Percentiles rank a stretch among this genome's conserved stretches.
phyloP scores from a whole-genome alignment of 495 filamentous ascomycete genomes.

The Penicillium maclennaniae region DNA sequence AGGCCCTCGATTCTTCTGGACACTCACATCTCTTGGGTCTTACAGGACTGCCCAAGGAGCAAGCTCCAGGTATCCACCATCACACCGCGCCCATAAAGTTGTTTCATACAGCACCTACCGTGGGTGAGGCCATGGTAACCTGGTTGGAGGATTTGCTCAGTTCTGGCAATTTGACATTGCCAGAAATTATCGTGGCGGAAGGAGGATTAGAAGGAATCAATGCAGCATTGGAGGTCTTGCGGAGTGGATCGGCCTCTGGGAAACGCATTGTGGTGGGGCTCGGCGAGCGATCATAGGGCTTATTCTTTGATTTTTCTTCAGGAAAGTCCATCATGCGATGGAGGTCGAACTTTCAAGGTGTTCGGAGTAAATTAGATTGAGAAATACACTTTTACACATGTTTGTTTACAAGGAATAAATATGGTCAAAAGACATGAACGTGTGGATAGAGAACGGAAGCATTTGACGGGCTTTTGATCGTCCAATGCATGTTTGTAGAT shows the following conservation, averaged over 20 bases:
- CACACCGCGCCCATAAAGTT: slow-evolving; percentile 67
- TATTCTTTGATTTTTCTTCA: background rate
- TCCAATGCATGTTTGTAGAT: too few species aligned
- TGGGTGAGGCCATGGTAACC: slow-evolving; percentile 52
- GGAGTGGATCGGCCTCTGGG: slow-evolving; percentile 53
- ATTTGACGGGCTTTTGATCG: too few species aligned
- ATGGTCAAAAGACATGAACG: background rate
- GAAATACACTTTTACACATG: background rate
- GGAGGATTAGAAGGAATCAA: slow-evolving; percentile 61
- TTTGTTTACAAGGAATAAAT: background rate
- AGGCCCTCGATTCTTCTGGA: slow-evolving; percentile 35
- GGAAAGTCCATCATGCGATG: too few species aligned
- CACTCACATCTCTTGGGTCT: slow-evolving; percentile 59
- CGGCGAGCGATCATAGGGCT: slow-evolving; percentile 6
- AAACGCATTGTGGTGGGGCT: slow-evolving; percentile 57
- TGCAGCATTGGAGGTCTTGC: slow-evolving; percentile 54
- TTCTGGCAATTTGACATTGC: slow-evolving; percentile 43
- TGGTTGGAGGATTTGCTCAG: slow-evolving; percentile 60
- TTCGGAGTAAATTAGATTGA: background rate
- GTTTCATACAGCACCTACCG: slow-evolving; percentile 56
- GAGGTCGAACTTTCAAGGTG: background rate
- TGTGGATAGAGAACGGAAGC: too few species aligned
- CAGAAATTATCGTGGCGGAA: slow-evolving; percentile 55
- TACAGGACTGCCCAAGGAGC: slow-evolving; percentile 56
- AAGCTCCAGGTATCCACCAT: slow-evolving; percentile 39